phyloP scores from a whole-genome alignment of 2,329 filamentous ascomycete genomes.

The Fusarium anthophilum region DNA sequence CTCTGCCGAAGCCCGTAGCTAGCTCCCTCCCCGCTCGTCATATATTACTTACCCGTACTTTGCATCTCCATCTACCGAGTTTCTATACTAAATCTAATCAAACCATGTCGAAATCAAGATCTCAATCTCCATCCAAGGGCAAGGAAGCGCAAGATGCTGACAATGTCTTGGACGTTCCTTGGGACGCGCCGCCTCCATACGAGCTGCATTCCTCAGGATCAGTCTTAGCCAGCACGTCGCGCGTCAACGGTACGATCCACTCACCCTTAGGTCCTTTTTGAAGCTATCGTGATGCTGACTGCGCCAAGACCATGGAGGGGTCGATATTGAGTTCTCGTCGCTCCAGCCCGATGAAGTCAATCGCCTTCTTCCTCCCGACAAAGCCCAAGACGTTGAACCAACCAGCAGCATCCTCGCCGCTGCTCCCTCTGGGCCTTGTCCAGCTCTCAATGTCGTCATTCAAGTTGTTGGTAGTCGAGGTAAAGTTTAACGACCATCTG shows the following conservation, averaged over 20 bases:
- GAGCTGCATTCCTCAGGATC: background rate
- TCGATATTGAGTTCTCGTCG: slow-evolving; percentile 1
- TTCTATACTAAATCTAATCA: background rate
- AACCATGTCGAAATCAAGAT: background rate
- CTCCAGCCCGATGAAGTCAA: background rate
- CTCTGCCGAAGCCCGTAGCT: background rate
- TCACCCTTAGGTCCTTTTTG: too few relatives aligned
- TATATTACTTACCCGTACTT: background rate
- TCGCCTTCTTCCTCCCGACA: background rate
- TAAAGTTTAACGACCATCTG: accelerated
- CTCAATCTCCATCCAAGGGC: background rate
- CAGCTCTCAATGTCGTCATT: slow-evolving; percentile 11
- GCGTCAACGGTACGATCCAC: background rate
- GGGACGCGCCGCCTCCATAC: background rate
- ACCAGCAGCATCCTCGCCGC: background rate
- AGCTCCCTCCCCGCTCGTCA: background rate
- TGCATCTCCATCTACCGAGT: background rate
- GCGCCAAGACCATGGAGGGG: background rate
- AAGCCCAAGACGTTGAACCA: background rate
- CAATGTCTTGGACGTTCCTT: background rate
- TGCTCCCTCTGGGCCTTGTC: background rate
- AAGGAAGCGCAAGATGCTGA: background rate
- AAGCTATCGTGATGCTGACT: background rate
- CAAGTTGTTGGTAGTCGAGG: slow-evolving; percentile 30
- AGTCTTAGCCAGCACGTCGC: background rate